These are phyloP conservation scores for Stemphylium vesicarium DNA, from an alignment of 2,329 filamentous ascomycete species.

Conservation along the genomic window DNA sequence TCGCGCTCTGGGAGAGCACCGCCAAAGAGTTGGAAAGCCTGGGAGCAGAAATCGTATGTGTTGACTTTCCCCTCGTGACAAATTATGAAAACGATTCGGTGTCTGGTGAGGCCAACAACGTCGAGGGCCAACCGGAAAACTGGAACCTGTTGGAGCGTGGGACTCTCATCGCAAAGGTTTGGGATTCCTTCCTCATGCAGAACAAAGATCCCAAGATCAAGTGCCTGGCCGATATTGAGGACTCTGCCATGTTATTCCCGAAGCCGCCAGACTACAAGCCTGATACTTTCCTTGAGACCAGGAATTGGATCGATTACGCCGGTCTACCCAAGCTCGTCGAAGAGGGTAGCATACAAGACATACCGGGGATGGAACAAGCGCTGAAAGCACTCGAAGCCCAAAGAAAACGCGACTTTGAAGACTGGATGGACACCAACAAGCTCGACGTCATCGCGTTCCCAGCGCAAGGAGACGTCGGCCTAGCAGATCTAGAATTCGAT, in stretches of 20 bases:
- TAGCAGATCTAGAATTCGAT: constrained; percentile 56
- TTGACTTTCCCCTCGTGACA: constrained; percentile 56
- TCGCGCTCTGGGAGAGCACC: constrained; percentile 46
- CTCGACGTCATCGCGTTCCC: constrained; percentile 60
- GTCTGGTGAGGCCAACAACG: constrained; percentile 49
- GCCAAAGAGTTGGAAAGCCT: constrained; percentile 47
- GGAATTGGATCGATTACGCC: constrained; percentile 51
- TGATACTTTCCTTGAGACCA: constrained; percentile 48
- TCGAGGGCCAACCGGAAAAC: constrained; percentile 51
- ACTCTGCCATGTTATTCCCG: constrained; percentile 49
- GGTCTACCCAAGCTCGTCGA: constrained; percentile 40
- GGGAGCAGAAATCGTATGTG: constrained; percentile 53
- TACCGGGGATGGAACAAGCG: constrained; percentile 52
- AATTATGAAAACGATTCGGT: constrained; percentile 53
- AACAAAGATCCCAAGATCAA: constrained; percentile 52
- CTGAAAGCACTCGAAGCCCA: constrained; percentile 56
- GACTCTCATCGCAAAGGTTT: constrained; percentile 58
- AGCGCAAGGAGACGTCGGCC: constrained; percentile 58
- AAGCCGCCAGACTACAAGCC: constrained; percentile 47
- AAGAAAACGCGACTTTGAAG: constrained; percentile 58
- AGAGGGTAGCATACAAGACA: constrained; percentile 49
- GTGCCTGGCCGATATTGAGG: constrained; percentile 48
- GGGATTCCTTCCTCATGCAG: constrained; percentile 58
- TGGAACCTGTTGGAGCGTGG: constrained; percentile 58
- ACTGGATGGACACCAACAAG: constrained; percentile 55